A percentile compares a stretch with the other conserved stretches of the same genome.
Evolutionary conservation across 148 eudicot species (phyloP).

Genomic region (Camellia japonica): DNA sequence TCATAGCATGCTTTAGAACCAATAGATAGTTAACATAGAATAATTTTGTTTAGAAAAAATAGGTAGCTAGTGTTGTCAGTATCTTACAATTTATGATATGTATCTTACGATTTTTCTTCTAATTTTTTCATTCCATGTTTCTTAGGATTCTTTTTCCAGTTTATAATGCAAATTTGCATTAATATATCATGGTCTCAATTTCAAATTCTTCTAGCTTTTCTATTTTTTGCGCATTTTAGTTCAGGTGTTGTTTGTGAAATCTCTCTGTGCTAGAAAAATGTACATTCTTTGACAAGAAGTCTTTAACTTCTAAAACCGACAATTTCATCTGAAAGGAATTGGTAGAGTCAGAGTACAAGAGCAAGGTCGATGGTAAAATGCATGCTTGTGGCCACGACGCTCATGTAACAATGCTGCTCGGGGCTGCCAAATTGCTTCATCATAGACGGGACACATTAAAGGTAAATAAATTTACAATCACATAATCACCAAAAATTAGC

Average conservation of each 20-base stretch:
- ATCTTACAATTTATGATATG: no score
- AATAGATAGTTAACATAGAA: no score
- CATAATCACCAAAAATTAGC: background rate
- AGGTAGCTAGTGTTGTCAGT: no score
- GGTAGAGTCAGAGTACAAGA: slow-evolving; percentile 55
- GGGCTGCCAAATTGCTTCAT: slow-evolving; percentile 55
- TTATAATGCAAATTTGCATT: no score
- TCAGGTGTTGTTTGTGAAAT: background rate
- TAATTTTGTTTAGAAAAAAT: no score
- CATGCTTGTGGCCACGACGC: slow-evolving; percentile 67
- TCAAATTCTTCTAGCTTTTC: background rate
- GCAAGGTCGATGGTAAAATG: slow-evolving; percentile 52
- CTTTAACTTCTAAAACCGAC: background rate
- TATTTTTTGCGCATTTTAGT: background rate
- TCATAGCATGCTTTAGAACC: no score
- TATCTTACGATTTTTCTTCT: no score
- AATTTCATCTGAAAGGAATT: slow-evolving; percentile 30
- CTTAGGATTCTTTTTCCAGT: no score
- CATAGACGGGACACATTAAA: slow-evolving; percentile 29
- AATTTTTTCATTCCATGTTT: no score
- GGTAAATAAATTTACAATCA: slow-evolving; percentile 27
- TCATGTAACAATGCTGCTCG: slow-evolving; percentile 59
- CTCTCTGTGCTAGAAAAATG: background rate
- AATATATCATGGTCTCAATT: no score
- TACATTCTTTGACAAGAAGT: background rate